Base-by-base conservation (phyloP, 257 asterid species). In the Petunia axillaris region DNA sequence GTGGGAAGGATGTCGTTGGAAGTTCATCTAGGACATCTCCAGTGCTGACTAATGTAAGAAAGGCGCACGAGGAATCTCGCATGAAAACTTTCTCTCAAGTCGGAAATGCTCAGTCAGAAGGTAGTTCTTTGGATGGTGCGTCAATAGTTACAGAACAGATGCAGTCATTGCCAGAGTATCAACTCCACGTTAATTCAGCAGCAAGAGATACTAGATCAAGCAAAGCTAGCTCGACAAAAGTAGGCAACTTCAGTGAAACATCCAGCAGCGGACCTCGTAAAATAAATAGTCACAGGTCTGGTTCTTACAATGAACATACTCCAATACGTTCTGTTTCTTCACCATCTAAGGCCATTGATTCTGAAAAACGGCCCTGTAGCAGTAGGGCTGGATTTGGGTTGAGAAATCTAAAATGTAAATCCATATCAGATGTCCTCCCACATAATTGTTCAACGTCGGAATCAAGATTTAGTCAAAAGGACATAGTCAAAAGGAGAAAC, bases 341-440 rank as follows among this genome's bases (percentile, higher is more conserved):
- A 4, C 37, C 82, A 74, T 77, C 88, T 80, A 86, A 78, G 73
- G 82, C 16, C 75, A 40, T 82, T 44, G 81, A 80, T 53, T 46
- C 57, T 13, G 87, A 79, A 50, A 70, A 84, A 3, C 78, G 64
- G 46, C 80, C 54, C 73, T 81, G 68, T 81, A 80, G 77, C 60
- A 86, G 73, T 79, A 82, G 86, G 59, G 83, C 78, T 74, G 81
- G 85, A 71, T 79, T 75, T 74, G 83, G 91, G 68, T 50, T 81
- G 80, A 89, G 86, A 84, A 89, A 81, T 86, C 74, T 86, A 70
- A 88, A 88, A 83, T 88, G 88, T 81, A 87, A 79, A 55, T 84
- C 92, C 46, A 75, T 57, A 65, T 85, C 96, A 3, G 91, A 85
- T 82, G 89, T 80, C 71, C 70, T 88, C 76, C 86, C 87, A 57